Base-by-base conservation (phyloP, 768 basidiomycete genomes). In the Pleurotus eryngii region DNA sequence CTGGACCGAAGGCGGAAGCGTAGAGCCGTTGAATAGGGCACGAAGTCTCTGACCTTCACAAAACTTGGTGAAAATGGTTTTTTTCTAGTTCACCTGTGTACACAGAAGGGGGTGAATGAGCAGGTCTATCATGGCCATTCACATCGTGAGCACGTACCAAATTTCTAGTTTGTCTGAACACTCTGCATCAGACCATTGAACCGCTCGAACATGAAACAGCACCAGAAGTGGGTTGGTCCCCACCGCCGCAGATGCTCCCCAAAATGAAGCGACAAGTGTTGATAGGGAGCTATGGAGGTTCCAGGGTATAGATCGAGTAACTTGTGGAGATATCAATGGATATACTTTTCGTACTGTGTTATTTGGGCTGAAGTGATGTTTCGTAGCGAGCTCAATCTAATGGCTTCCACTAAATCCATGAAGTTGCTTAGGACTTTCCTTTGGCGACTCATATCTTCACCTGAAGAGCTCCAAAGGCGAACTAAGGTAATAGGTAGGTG, bases 181-280 rank as follows among this genome's bases (percentile, higher is more conserved):
- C 60, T 54, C 40, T 73, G 71, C 14, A 76, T 57, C 6, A 70
- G 56, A 30, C 68, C 63, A 55, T 76, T 77, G 35, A 76, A 30
- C 69, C 27, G 27, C 8, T 30, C 27, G 27, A 30, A 30, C 6
- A 6, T 8, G 27, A 30, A 30, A 30, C 27, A 68, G 14, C 70
- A 55, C 74, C 75, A 78, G 5, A 64, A 62, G 51, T 72, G 75
- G 6, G 64, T 65, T 0, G 76, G 75, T 1, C 76, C 74, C 59
- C 73, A 74, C 1, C 61, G 56, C 1, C 56, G 55, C 2, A 80
- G 58, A 18, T 66, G 63, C 3, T 67, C 56, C 0, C 60, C 59
- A 20, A 77, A 60, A 61, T 80, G 78, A 15, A 81, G 60, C 0
- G 73, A 57, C 3, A 75, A 49, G 58, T 80, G 80, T 5, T 79